Base-by-base conservation (phyloP, 2,329 filamentous ascomycete genomes). In the Xylaria sp. region DNA sequence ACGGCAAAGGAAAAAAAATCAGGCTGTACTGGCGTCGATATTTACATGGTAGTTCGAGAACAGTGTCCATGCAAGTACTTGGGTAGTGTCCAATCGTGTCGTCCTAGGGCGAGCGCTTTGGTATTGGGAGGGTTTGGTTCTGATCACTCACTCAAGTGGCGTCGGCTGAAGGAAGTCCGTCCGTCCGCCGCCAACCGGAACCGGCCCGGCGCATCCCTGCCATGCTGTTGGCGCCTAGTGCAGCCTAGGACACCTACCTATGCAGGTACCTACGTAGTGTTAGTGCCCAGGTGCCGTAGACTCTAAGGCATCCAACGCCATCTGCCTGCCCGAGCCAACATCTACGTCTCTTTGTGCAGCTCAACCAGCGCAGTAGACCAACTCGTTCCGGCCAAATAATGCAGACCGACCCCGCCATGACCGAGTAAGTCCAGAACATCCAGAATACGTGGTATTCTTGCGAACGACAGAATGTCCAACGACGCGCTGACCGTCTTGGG, bases 401-500 rank as follows among this genome's bases (percentile, higher is more conserved):
- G 19, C 56, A 27, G 13, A 17, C 38, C 2, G 52, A 13, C 38
- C 35, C 33, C 44, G 58, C 62, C 63, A 68, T 70, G 65, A 66
- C 64, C 62, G 67, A 64, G 29, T 38, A 15, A 61, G 38, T 10
- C 27, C 11, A 15, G 10, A 58, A 19, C 4, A 10, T 10, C 27
- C 11, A 15, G 10, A 58, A 19, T 4, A 10, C 19, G 40, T 37
- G 17, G 21, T 9, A 19, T 48, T 10, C 15, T 23, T 46, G 19
- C 27, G 44, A 46, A 43, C 51, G 37, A 58, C 52, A 57, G 60
- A 17, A 85, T 85, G 84, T 83, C 83, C 21, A 48, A 62, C 41
- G 72, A 60, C 31, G 74, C 78, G 54, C 75, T 86, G 53, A 85
- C 83, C 60, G 75, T 86, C 43, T 58, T 85, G 68, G 84, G 83